Conservation (phyloP, 2,329 filamentous ascomycete species). For the Ophiostoma ips region DNA sequence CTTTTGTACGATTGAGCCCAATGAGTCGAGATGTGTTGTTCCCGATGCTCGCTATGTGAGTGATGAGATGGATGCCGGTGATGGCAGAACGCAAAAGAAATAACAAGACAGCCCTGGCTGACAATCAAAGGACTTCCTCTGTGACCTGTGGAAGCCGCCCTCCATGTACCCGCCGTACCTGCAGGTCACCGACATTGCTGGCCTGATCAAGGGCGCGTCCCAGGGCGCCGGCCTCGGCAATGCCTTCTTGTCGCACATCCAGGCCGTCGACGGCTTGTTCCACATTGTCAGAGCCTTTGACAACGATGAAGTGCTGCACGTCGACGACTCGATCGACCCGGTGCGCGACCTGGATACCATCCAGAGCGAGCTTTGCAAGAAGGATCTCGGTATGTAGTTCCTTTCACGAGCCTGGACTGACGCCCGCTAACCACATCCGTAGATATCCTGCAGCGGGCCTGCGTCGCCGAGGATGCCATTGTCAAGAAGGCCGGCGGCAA, state of each 20-base stretch:
- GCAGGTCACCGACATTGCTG: conserved; percentile 32
- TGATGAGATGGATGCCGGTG: no score
- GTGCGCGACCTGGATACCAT: conserved; percentile 28
- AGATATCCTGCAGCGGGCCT: conserved; percentile 27
- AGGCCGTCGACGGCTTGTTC: conserved; percentile 32
- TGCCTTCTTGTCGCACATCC: conserved; percentile 31
- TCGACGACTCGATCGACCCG: conserved; percentile 32
- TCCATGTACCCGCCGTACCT: conserved; percentile 31
- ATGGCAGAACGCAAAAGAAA: not conserved
- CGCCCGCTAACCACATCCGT: not conserved
- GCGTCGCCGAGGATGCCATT: conserved; percentile 25
- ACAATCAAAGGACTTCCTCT: conserved; percentile 26
- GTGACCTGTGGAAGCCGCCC: conserved; percentile 31
- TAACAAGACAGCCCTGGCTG: not conserved
- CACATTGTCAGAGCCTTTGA: conserved; percentile 32
- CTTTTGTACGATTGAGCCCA: conserved; percentile 33
- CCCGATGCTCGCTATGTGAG: conserved; percentile 30
- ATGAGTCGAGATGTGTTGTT: conserved; percentile 31
- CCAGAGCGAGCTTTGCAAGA: conserved; percentile 27
- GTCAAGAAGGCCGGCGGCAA: conserved; percentile 30
- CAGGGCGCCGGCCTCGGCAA: conserved; percentile 31
- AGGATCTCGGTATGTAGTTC: conserved; percentile 21
- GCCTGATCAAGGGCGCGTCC: conserved; percentile 30
- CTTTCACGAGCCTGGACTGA: not conserved
- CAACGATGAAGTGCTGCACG: conserved; percentile 30